Evolutionary conservation across 2,329 filamentous ascomycete genomes (phyloP).

Genomic region (Chaetomiaceae sp.): DNA sequence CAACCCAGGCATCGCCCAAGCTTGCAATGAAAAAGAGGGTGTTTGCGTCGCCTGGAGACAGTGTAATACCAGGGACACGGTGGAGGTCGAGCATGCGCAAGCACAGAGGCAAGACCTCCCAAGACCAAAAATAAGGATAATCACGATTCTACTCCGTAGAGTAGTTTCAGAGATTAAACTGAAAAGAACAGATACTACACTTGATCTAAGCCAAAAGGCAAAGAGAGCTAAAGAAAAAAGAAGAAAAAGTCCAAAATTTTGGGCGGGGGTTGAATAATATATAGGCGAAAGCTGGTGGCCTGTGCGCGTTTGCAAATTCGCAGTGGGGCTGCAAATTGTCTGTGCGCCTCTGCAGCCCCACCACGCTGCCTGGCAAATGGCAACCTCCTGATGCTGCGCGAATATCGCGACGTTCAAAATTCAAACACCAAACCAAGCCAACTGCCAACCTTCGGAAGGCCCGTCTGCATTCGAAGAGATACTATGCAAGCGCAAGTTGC

Average conservation of each 20-base stretch:
- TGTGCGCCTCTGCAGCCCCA: background rate
- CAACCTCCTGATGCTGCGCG: too few species aligned
- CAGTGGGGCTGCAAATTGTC: background rate
- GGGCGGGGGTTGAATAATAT: background rate
- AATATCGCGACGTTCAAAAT: too few species aligned
- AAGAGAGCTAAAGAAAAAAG: constrained; percentile 23
- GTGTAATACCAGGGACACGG: constrained; percentile 21
- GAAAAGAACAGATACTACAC: constrained; percentile 25
- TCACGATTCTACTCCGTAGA: constrained; percentile 23
- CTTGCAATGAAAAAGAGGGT: constrained; percentile 20
- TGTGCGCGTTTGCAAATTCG: constrained; percentile 8
- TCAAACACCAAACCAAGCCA: too few species aligned
- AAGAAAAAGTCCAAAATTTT: constrained; percentile 8
- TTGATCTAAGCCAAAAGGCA: constrained; percentile 25
- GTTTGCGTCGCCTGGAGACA: constrained; percentile 20
- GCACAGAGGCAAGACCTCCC: constrained; percentile 18
- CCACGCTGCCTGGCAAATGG: too few species aligned
- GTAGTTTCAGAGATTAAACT: constrained; percentile 24
- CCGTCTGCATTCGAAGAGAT: too few species aligned
- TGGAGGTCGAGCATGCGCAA: constrained; percentile 18
- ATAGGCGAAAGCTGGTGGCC: background rate
- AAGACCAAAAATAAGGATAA: constrained; percentile 22
- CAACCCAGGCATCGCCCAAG: constrained; percentile 15
- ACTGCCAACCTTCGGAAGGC: too few species aligned
- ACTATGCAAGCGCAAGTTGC: too few species aligned